Conservation (phyloP, 2,329 filamentous ascomycete species). For the Alternaria angustiovoidea region DNA sequence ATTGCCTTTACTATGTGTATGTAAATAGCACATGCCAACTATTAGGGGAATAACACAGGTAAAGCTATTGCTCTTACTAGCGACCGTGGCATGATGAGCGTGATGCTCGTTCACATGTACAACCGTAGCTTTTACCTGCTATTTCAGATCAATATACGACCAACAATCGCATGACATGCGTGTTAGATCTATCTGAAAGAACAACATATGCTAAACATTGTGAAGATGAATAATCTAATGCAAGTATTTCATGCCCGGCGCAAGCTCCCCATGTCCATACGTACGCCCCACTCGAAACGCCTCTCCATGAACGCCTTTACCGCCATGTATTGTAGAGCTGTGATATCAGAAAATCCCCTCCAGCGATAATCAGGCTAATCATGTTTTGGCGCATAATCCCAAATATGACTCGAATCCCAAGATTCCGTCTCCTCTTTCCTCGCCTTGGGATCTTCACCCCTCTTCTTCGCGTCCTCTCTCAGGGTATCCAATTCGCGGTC, state of each 20-base stretch:
- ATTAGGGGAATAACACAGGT: no score
- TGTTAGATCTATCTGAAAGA: no score
- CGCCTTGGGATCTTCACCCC: conserved; percentile 43
- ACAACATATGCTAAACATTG: neutral
- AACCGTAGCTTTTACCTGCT: no score
- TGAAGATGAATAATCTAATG: neutral
- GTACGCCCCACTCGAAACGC: conserved; percentile 16
- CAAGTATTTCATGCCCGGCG: neutral
- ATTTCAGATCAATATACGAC: no score
- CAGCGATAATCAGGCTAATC: conserved; percentile 10
- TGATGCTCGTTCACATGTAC: no score
- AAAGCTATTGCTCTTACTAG: no score
- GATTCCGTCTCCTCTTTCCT: conserved; percentile 46
- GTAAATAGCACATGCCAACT: no score
- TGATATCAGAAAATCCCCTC: neutral
- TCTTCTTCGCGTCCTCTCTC: conserved; percentile 43
- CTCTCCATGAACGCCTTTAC: conserved; percentile 14
- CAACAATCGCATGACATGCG: neutral
- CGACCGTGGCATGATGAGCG: no score
- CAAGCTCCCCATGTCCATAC: neutral
- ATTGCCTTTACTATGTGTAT: neutral
- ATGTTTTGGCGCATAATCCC: conserved; percentile 45
- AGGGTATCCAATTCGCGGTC: conserved; percentile 40
- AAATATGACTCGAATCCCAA: conserved; percentile 45
- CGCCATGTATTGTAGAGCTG: neutral